Percentiles rank a stretch among this genome's conserved stretches.
These are phyloP conservation scores for Teratosphaeria destructans DNA, from an alignment of 2,329 filamentous ascomycete species.

Conservation along the genomic window DNA sequence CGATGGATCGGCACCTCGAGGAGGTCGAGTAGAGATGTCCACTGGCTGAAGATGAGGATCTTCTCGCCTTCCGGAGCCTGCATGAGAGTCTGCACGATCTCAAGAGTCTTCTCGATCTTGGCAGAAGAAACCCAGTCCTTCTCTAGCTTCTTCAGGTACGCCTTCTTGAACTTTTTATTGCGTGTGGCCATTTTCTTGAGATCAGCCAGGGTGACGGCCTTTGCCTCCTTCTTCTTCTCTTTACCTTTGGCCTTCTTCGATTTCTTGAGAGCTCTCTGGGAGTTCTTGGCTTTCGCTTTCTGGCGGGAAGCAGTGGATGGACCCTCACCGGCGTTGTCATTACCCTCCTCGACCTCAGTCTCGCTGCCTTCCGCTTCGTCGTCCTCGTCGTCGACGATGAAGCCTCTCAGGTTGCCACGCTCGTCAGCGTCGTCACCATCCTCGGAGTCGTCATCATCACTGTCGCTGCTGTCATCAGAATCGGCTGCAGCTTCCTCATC, in stretches of 20 bases:
- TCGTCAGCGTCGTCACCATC: slow-evolving; percentile 25
- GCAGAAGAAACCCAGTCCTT: slow-evolving; percentile 63
- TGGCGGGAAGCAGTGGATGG: slow-evolving; percentile 56
- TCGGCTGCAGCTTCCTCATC: slow-evolving; percentile 29
- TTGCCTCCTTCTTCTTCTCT: slow-evolving; percentile 29
- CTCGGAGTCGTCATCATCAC: slow-evolving; percentile 33
- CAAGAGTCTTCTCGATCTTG: slow-evolving; percentile 60
- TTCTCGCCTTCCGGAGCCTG: slow-evolving; percentile 50
- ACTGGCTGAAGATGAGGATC: slow-evolving; percentile 73
- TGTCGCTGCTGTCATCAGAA: slow-evolving; percentile 41
- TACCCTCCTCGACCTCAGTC: slow-evolving; percentile 17
- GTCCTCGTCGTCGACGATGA: slow-evolving; percentile 43
- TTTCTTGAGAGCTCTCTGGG: slow-evolving; percentile 12
- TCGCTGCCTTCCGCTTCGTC: slow-evolving; percentile 21
- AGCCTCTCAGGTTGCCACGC: slow-evolving; percentile 37
- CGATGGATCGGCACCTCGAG: slow-evolving; percentile 60
- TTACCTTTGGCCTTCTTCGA: slow-evolving; percentile 27
- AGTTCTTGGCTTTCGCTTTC: slow-evolving; percentile 25
- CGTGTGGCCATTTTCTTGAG: slow-evolving; percentile 60
- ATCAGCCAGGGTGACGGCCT: slow-evolving; percentile 45
- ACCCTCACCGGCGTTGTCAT: slow-evolving; percentile 26
- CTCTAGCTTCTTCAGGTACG: slow-evolving; percentile 59
- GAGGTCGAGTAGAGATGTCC: slow-evolving; percentile 67
- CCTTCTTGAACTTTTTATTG: slow-evolving; percentile 48
- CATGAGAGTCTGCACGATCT: slow-evolving; percentile 48